Evolutionary conservation across 2,329 filamentous ascomycete species (phyloP).

Genomic region (Kalmusia sp.): DNA sequence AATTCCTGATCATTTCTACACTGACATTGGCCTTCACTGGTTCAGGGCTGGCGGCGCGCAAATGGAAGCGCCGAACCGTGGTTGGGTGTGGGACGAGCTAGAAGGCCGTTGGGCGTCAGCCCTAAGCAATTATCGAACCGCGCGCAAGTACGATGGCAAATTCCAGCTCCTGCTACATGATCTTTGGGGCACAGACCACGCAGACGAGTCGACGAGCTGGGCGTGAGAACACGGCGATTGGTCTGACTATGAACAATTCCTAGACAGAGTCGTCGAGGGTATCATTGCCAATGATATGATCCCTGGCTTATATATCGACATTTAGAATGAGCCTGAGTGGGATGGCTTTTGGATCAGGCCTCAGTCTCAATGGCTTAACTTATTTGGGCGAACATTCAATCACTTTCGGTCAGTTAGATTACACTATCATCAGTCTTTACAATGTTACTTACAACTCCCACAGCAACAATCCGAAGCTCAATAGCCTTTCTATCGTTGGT

Average conservation of each 20-base stretch:
- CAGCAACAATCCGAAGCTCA: too few relatives aligned
- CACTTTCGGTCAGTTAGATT: slow-evolving; percentile 44
- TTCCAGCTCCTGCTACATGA: slow-evolving; percentile 56
- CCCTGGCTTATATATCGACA: slow-evolving; percentile 51
- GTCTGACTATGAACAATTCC: slow-evolving; percentile 50
- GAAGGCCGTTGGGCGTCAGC: slow-evolving; percentile 51
- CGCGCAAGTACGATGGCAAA: slow-evolving; percentile 47
- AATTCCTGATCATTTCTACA: slow-evolving; percentile 47
- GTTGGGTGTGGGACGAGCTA: slow-evolving; percentile 17
- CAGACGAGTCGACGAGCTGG: slow-evolving; percentile 47
- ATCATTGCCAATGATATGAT: slow-evolving; percentile 45
- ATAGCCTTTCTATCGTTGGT: slow-evolving; percentile 44
- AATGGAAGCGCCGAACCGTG: slow-evolving; percentile 38
- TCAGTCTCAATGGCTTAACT: too few relatives aligned
- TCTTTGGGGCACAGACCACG: slow-evolving; percentile 56
- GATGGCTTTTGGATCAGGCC: slow-evolving; percentile 42
- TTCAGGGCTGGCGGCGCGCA: slow-evolving; percentile 51
- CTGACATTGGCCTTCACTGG: slow-evolving; percentile 50
- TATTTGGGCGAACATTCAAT: too few relatives aligned
- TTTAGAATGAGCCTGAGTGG: slow-evolving; percentile 61
- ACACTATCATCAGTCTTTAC: slow-evolving; percentile 25
- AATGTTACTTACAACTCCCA: too few relatives aligned
- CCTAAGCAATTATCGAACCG: slow-evolving; percentile 53
- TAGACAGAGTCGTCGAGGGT: slow-evolving; percentile 47
- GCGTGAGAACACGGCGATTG: slow-evolving; percentile 49